Conservation (phyloP, 768 basidiomycete genomes). For the Aureoboletus auriporus region DNA sequence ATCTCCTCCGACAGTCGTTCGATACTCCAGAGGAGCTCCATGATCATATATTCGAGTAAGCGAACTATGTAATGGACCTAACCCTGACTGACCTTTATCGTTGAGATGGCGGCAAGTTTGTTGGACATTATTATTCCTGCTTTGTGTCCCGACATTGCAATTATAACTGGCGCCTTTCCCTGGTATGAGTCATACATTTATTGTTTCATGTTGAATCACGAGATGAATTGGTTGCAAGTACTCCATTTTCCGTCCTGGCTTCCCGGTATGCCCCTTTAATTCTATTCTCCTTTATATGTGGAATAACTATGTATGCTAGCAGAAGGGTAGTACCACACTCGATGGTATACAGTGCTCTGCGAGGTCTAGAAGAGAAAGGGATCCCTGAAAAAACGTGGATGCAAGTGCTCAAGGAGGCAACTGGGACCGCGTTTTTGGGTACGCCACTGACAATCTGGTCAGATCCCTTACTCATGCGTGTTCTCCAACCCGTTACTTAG, state of each 20-base stretch:
- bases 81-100: no score
- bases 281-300: no score
- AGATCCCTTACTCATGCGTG: not conserved
- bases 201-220: no score
- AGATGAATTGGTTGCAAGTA: not conserved
- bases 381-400: constrained; percentile 1
- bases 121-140: no score
- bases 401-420: constrained; percentile 1
- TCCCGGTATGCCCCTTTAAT: constrained; percentile 6
- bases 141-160: no score
- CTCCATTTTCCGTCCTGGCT: constrained; percentile 9
- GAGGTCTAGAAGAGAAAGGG: not conserved
- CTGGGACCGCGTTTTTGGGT: constrained; percentile 11
- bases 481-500: not conserved
- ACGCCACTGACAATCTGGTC: no score
- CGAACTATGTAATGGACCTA: not conserved
- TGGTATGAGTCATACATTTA: not conserved
- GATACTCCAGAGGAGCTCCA: not conserved
- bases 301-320: not conserved
- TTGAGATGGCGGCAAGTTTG: no score
- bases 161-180: constrained; percentile 1
- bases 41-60: not conserved
- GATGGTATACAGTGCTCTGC: constrained; percentile 5
- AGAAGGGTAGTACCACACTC: not conserved
- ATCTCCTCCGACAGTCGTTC: not conserved